These are phyloP conservation scores for Nakazawaea wickerhamii DNA, from an alignment of 805 yeast species.

Conservation along the genomic window DNA sequence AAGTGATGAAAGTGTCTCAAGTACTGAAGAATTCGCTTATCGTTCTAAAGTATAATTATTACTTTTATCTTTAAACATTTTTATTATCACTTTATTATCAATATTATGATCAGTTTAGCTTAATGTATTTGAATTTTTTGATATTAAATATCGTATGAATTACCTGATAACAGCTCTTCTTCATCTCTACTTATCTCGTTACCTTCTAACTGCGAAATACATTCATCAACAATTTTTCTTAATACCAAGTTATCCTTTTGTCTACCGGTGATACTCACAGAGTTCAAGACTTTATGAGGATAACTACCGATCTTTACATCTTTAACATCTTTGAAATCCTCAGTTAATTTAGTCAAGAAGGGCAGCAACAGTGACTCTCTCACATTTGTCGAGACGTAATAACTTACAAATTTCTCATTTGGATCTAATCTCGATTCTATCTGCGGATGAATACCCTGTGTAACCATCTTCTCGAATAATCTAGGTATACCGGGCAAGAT, in stretches of 20 bases:
- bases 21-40: background rate
- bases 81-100: background rate
- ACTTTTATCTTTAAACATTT: background rate
- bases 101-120: too few relatives aligned
- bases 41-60: background rate
- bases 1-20: background rate
- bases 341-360: conserved; percentile 48
- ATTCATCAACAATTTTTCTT: conserved; percentile 38
- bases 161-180: conserved; percentile 33
- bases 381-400: conserved; percentile 54
- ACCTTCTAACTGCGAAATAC: conserved; percentile 48
- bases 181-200: conserved; percentile 49
- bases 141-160: conserved; percentile 4
- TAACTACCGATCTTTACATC: conserved; percentile 75
- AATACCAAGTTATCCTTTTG: conserved; percentile 31
- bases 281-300: conserved; percentile 69
- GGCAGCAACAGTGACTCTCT: conserved; percentile 71
- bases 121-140: too few relatives aligned
- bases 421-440: conserved; percentile 32
- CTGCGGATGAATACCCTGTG: conserved; percentile 34
- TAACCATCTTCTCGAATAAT: conserved; percentile 53
- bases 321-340: conserved; percentile 22
- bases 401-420: conserved; percentile 35
- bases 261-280: conserved; percentile 71
- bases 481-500: conserved; percentile 84